A percentile compares a stretch with the other conserved stretches of the same genome.
Evolutionary conservation across 192 early-diverging fungal genomes (phyloP).

Genomic region (Polychytrium aggregatum): DNA sequence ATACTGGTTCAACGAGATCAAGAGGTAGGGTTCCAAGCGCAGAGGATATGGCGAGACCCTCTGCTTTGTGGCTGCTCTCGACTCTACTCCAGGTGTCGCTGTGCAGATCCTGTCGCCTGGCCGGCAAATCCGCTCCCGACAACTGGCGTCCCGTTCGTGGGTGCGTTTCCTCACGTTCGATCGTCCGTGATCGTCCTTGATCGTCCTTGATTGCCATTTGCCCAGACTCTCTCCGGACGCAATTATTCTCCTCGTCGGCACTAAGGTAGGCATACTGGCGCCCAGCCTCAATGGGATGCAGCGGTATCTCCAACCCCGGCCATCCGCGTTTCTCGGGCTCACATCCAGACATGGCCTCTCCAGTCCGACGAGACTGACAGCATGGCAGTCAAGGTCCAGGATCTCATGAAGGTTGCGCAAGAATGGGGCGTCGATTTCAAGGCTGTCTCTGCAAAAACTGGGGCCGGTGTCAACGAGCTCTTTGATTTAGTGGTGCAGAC

Average conservation of each 20-base stretch:
- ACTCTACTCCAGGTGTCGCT: not conserved
- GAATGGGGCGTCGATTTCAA: slow-evolving; percentile 40
- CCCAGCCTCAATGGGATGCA: not conserved
- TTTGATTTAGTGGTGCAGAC: slow-evolving; percentile 34
- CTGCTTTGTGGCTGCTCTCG: not conserved
- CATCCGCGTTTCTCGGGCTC: not conserved
- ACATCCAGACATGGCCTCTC: not conserved
- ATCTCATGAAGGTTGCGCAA: slow-evolving; percentile 27
- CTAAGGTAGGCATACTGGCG: slow-evolving; percentile 17
- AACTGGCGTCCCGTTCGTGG: not conserved
- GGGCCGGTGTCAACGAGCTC: slow-evolving; percentile 37
- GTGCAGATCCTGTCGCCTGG: no score
- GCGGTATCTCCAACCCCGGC: not conserved
- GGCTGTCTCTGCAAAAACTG: slow-evolving; percentile 38
- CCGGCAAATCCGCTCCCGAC: no score
- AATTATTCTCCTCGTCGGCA: slow-evolving; percentile 27
- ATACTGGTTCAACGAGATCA: slow-evolving; percentile 50
- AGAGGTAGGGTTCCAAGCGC: slow-evolving; percentile 12
- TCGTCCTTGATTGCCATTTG: not conserved
- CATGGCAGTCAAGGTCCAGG: slow-evolving; percentile 31
- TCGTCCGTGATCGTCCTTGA: not conserved
- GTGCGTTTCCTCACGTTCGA: not conserved
- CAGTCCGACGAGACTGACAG: slow-evolving; percentile 40
- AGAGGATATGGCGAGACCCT: not conserved
- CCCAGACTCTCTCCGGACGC: slow-evolving; percentile 34